Evolutionary conservation across 2,329 filamentous ascomycete genomes (phyloP).

Genomic region (Phoma sp.): DNA sequence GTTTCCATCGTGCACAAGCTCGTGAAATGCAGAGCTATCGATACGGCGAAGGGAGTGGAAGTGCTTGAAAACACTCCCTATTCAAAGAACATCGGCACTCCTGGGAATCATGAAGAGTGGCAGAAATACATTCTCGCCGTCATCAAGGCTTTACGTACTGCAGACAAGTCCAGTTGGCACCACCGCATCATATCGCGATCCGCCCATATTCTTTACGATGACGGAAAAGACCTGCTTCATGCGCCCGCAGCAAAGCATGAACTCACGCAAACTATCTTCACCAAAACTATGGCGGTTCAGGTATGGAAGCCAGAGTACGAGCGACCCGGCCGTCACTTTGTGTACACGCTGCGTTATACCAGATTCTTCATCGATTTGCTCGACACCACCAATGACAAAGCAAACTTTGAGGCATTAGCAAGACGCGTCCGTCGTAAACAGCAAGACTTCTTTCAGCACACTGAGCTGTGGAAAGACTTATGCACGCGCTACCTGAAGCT

Average conservation of each 20-base stretch:
- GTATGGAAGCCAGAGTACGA: slow-evolving; percentile 95
- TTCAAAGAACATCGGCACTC: slow-evolving; percentile 57
- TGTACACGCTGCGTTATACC: slow-evolving; percentile 87
- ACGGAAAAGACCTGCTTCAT: slow-evolving; percentile 57
- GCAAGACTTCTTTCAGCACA: slow-evolving; percentile 72
- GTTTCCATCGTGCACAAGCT: slow-evolving; percentile 83
- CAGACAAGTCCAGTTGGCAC: slow-evolving; percentile 95
- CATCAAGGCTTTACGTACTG: slow-evolving; percentile 64
- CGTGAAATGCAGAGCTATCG: slow-evolving; percentile 59
- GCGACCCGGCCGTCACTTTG: slow-evolving; percentile 82
- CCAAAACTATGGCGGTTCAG: slow-evolving; percentile 92
- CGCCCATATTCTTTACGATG: slow-evolving; percentile 67
- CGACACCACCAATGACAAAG: slow-evolving; percentile 74
- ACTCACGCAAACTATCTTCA: slow-evolving; percentile 83
- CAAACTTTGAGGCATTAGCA: slow-evolving; percentile 77
- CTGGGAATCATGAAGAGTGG: slow-evolving; percentile 60
- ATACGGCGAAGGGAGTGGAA: slow-evolving; percentile 55
- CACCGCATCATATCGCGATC: slow-evolving; percentile 85
- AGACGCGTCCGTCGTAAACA: slow-evolving; percentile 82
- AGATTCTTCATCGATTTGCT: slow-evolving; percentile 80
- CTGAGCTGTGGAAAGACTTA: slow-evolving; percentile 67
- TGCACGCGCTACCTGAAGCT: slow-evolving; percentile 64
- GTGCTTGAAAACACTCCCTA: slow-evolving; percentile 61
- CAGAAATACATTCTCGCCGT: slow-evolving; percentile 68
- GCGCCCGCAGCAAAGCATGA: slow-evolving; percentile 73